phyloP scores from a whole-genome alignment of 2,329 filamentous ascomycete genomes.

The Colletotrichum tamarilloi region DNA sequence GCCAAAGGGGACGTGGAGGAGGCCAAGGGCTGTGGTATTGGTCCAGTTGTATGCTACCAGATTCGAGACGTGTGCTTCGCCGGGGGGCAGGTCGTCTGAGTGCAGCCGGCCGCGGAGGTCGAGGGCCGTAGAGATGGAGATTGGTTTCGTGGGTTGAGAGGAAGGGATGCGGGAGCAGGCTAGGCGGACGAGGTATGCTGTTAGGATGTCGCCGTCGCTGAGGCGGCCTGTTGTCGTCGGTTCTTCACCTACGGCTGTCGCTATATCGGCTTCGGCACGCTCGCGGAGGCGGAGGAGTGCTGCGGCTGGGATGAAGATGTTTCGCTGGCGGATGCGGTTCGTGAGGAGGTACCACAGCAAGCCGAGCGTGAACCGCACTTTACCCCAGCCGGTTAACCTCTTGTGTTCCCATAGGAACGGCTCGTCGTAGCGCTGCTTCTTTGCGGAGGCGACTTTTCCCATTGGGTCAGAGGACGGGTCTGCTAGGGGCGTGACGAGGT shows the following conservation, averaged over 20 bases:
- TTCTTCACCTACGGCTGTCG: background rate
- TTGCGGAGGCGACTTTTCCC: constrained; percentile 34
- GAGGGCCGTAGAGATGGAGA: constrained; percentile 23
- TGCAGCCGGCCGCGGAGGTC: constrained; percentile 25
- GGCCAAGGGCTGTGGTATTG: background rate
- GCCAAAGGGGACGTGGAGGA: constrained; percentile 12
- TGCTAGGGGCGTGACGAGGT: constrained; percentile 50
- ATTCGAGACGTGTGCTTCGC: constrained; percentile 21
- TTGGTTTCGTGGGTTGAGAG: background rate
- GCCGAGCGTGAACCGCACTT: constrained; percentile 9
- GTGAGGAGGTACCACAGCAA: constrained; percentile 28
- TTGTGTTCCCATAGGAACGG: constrained; percentile 40
- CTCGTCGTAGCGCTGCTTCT: constrained; percentile 44
- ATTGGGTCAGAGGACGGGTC: constrained; percentile 40
- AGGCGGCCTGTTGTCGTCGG: background rate
- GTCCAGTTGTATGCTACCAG: constrained; percentile 32
- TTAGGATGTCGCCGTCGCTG: constrained; percentile 30
- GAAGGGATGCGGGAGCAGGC: constrained; percentile 12
- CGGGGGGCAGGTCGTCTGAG: constrained; percentile 5
- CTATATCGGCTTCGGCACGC: background rate
- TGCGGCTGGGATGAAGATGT: constrained; percentile 38
- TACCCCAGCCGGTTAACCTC: constrained; percentile 1
- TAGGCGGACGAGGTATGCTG: constrained; percentile 22
- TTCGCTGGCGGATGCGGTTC: constrained; percentile 27
- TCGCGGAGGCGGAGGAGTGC: constrained; percentile 2